A percentile compares a stretch with the other conserved stretches of the same genome.
These are phyloP conservation scores for Pleurostoma richardsiae DNA, from an alignment of 2,329 filamentous ascomycete genomes.

Conservation along the genomic window DNA sequence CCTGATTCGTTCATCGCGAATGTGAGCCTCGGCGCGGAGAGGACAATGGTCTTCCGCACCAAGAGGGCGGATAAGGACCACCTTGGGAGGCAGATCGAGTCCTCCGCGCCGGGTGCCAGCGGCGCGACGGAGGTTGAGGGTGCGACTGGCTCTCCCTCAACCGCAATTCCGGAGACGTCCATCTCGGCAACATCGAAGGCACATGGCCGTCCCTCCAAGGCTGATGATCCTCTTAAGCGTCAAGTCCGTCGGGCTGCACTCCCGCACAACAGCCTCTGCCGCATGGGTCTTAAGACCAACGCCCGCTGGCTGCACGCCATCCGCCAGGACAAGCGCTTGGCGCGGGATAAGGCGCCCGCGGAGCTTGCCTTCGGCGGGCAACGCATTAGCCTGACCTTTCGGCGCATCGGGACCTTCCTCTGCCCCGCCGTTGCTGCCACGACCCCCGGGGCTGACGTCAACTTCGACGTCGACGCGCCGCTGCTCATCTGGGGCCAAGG, in stretches of 20 bases:
- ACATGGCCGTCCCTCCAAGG: neutral
- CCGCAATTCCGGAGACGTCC: neutral
- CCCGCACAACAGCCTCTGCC: constrained; percentile 84
- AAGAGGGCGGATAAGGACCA: constrained; percentile 55
- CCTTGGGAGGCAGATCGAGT: neutral
- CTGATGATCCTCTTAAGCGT: constrained; percentile 30
- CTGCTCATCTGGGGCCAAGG: constrained; percentile 87
- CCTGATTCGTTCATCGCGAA: constrained; percentile 82
- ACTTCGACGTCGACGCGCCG: constrained; percentile 42
- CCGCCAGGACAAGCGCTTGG: constrained; percentile 72
- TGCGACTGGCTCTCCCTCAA: constrained; percentile 3
- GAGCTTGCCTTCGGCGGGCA: constrained; percentile 71
- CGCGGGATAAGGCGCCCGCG: constrained; percentile 58
- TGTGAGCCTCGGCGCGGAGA: constrained; percentile 84
- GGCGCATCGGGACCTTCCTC: constrained; percentile 82
- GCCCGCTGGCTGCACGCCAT: constrained; percentile 90
- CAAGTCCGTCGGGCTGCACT: constrained; percentile 64
- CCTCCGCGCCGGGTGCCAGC: neutral
- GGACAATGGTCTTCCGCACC: constrained; percentile 84
- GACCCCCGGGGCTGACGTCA: neutral
- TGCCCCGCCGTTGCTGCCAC: neutral
- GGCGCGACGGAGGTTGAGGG: neutral
- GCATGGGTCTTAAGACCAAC: constrained; percentile 78
- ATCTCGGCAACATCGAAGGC: neutral
- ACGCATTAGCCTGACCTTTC: constrained; percentile 89